A percentile compares a stretch with the other conserved stretches of the same genome.
Evolutionary conservation across 768 basidiomycete species (phyloP).

Genomic region (Filobasidium floriforme): DNA sequence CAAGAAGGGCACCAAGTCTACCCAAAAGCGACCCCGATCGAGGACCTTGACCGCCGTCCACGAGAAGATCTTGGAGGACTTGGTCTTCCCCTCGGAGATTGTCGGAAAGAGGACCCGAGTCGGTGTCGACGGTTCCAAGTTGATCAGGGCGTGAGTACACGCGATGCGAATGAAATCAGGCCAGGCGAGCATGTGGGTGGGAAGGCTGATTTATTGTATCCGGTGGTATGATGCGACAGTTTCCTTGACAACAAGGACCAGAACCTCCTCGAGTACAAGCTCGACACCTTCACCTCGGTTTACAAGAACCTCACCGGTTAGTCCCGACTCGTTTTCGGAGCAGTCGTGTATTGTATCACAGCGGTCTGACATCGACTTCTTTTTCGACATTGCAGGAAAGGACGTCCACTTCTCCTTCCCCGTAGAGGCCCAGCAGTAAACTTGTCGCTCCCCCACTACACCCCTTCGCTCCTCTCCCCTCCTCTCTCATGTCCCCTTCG

Average conservation of each 20-base stretch:
- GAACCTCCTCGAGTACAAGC: constrained; percentile 98
- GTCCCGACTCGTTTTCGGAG: neutral
- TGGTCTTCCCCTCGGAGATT: constrained; percentile 98
- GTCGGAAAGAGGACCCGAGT: constrained; percentile 97
- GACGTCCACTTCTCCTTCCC: constrained; percentile 57
- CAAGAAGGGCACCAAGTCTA: constrained; percentile 78
- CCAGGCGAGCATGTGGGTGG: neutral
- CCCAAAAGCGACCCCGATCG: constrained; percentile 89
- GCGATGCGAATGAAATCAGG: too few species aligned
- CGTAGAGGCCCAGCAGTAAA: constrained; percentile 8
- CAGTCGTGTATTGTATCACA: neutral
- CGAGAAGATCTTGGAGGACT: constrained; percentile 97
- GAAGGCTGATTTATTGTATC: neutral
- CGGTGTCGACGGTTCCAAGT: constrained; percentile 83
- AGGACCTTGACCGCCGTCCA: constrained; percentile 96
- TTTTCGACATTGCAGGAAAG: constrained; percentile 79
- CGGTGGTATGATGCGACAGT: constrained; percentile 48
- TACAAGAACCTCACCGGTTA: constrained; percentile 52
- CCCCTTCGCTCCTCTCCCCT: too few species aligned
- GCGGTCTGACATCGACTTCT: neutral
- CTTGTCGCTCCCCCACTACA: neutral
- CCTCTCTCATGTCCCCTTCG: neutral
- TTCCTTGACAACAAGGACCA: constrained; percentile 97
- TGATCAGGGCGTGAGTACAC: constrained; percentile 85
- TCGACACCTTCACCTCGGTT: constrained; percentile 96